A percentile compares a stretch with the other conserved stretches of the same genome.
Conservation (phyloP, 164 flowering plant genomes). For the Amborella trichopoda region DNA sequence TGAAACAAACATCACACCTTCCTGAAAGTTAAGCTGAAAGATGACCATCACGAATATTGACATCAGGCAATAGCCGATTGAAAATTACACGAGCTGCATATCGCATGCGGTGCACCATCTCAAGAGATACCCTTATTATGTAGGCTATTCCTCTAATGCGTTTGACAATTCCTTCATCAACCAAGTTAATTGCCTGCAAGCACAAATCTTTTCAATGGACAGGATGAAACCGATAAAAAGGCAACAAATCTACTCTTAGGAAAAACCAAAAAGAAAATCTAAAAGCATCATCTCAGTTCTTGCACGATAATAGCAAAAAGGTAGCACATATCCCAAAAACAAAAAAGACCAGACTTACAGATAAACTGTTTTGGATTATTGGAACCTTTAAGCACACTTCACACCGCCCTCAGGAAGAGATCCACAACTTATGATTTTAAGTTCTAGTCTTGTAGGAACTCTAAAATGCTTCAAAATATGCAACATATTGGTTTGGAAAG, state of each 20-base stretch:
- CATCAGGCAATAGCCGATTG: constrained; percentile 78
- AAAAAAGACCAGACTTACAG: constrained; percentile 13
- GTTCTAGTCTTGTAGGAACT: constrained; percentile 54
- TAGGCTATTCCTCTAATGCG: constrained; percentile 76
- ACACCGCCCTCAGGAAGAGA: constrained; percentile 77
- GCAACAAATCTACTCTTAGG: too few relatives aligned
- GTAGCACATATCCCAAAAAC: too few relatives aligned
- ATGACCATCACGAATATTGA: constrained; percentile 68
- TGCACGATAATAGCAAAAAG: too few relatives aligned
- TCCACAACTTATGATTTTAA: constrained; percentile 77
- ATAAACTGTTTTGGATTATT: constrained; percentile 20
- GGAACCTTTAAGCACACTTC: constrained; percentile 63
- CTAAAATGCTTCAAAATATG: constrained; percentile 72
- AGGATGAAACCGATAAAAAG: too few relatives aligned
- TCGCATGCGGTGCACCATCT: constrained; percentile 61
- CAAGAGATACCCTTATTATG: constrained; percentile 57
- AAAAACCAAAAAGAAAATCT: too few relatives aligned
- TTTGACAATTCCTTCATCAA: constrained; percentile 86
- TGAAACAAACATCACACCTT: constrained; percentile 47
- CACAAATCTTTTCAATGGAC: too few relatives aligned
- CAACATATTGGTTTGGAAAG: constrained; percentile 59
- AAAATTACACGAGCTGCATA: constrained; percentile 83
- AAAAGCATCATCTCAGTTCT: too few relatives aligned
- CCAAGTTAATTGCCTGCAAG: constrained; percentile 76
- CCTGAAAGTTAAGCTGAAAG: constrained; percentile 64